Base-by-base conservation (phyloP, 202 grass and related monocot species). In the Eragrostis tef region DNA sequence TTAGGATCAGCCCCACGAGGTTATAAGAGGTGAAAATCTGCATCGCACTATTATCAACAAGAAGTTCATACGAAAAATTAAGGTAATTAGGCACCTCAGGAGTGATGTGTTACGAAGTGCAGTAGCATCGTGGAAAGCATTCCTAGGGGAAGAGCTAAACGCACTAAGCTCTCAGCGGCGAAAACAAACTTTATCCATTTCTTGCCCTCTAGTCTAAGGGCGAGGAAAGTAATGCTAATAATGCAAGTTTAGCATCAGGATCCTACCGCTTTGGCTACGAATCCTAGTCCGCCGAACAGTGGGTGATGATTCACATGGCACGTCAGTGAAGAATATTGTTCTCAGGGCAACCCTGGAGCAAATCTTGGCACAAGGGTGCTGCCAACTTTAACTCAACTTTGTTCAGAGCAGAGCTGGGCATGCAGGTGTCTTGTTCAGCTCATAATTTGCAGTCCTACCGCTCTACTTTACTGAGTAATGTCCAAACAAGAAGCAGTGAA, bases 181-280 rank as follows among this genome's bases (percentile, higher is more conserved):
- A 57, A 22, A 58, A 21, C 15, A 62, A 70, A 70, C 74, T 79
- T 89, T 82, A 78, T 89, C 67, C 78, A 77, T 85, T 71, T 50
- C 78, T 85, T 70, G 13, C 15, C 56, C 26, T 69, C 53, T 66
- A 7, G 51, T 77, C 20, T 44, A 24, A 66, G 54, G 11, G 10
- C 6, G 6, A 25, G 57, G 8, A 25, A 78, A 84, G 81, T 42
- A 79, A 53, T 61, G 50, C 17, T 75, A 26, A 51, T 12, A 36
- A 39, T 13, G 76, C 77, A 85, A 89, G 71, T 77, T 79, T 79
- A 74, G 79, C 19, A 89, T 83, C 79, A 52, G 10, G 39, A 72
- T 39, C 31, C 52, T 54, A 17, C 45, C 9, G 31, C 7, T 24
- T 15, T 31, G 19, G 47, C 41, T 20, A 74, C 17, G 25, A 68